Evolutionary conservation across 1,139 yeast species (phyloP).

Genomic region (Protomyces macrosporus): DNA sequence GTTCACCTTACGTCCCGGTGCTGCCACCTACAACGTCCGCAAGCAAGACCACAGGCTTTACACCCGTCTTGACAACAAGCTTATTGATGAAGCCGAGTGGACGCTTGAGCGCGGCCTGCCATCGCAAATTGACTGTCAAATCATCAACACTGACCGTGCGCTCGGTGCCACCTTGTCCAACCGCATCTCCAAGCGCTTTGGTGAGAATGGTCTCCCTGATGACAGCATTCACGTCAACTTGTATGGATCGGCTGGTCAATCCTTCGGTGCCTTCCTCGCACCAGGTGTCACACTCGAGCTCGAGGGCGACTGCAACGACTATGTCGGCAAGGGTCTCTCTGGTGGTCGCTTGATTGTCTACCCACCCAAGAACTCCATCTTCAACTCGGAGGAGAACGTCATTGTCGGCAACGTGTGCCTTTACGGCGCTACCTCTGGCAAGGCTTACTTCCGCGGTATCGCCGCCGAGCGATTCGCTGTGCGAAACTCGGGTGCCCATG

Average conservation of each 20-base stretch:
- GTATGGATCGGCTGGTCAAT: conserved; percentile 94
- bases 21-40: conserved; percentile 85
- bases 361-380: conserved; percentile 77
- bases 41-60: conserved; percentile 93
- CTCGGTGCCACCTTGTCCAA: conserved; percentile 91
- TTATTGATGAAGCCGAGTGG: conserved; percentile 90
- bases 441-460: conserved; percentile 90
- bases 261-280: conserved; percentile 96
- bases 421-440: conserved; percentile 95
- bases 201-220: conserved; percentile 88
- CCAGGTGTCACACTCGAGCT: conserved; percentile 92
- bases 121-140: conserved; percentile 85
- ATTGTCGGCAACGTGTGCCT: conserved; percentile 96
- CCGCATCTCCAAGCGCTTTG: conserved; percentile 86
- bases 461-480: conserved; percentile 99
- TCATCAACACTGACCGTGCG: conserved; percentile 93
- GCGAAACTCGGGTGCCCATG: conserved; percentile 96
- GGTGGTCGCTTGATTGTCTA: conserved; percentile 91
- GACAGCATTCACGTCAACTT: conserved; percentile 92
- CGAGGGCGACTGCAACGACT: conserved; percentile 97
- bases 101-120: conserved; percentile 93
- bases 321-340: conserved; percentile 93
- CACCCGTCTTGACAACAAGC: conserved; percentile 87
- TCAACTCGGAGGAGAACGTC: conserved; percentile 93
- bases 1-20: conserved; percentile 95